Base-by-base conservation (phyloP, 2,329 filamentous ascomycete genomes). In the Sporothrix schenckii region DNA sequence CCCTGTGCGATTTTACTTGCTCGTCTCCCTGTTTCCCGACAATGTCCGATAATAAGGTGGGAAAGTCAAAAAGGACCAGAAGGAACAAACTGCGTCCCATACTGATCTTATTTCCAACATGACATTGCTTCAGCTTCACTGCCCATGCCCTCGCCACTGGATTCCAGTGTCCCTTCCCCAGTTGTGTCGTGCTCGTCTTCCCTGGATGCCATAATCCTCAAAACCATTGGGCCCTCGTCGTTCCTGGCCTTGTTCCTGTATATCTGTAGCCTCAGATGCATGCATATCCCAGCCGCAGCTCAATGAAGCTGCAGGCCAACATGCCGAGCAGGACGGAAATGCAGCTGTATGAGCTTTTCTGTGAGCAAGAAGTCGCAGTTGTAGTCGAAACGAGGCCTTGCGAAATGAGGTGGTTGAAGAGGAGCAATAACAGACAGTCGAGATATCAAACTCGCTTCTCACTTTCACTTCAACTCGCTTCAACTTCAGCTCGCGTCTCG, bases 1-100 rank as follows among this genome's bases (percentile, higher is more conserved):
- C 21, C 61, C 24, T 50, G 21, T 34, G 41, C 61, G 21, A 50
- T 65, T 65, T 30, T 53, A 21, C 56, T 60, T 11, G 56, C 56
- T 34, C 19, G 34, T 41, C 56, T 24, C 47, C 63, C 53, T 63
- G 44, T 63, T 71, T 69, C 52, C 69, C 70, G 70, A 60, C 66
- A 71, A 69, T 61, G 60, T 71, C 70, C 70, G 70, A 71, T 11
- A 30, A 19, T 19, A 34, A 41, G 27, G 54, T 39, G 16, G 6
- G 34, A 30, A 30, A 53, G 16, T 44, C 58, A 61, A 39, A 27
- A 4, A 44, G 19, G 16, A 16, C 41, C 39, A 24, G 27, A 24
- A 58, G 27, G 39, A 44, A 60, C 41, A 61, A 27, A 30, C 21
- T 63, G 39, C 30, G 41, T 41, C 60, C 60, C 24, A 49, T 63